phyloP scores from a whole-genome alignment of 805 yeast genomes.

The Zygosaccharomyces bisporus region DNA sequence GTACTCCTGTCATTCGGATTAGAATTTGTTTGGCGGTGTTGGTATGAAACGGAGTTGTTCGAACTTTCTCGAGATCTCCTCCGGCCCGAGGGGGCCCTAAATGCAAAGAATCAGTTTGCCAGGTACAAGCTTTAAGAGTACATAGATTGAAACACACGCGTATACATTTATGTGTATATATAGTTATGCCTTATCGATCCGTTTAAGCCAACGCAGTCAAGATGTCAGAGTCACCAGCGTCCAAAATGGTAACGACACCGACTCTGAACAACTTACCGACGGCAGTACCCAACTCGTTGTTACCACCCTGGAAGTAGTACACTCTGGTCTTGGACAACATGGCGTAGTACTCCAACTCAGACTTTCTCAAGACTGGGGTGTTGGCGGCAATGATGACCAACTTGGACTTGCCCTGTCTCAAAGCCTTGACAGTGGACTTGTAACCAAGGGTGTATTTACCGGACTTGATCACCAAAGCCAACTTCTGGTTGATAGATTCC shows the following conservation, averaged over 20 bases:
- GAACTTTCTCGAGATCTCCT: not conserved
- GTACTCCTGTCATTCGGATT: not conserved
- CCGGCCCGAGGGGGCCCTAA: not conserved
- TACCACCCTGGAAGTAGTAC: constrained; percentile 99
- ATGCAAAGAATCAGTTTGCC: constrained; percentile 1
- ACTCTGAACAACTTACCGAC: constrained; percentile 99
- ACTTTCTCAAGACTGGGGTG: constrained; percentile 99
- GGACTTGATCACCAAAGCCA: constrained; percentile 96
- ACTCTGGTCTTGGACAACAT: constrained; percentile 96
- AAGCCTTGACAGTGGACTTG: constrained; percentile 97
- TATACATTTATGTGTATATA: constrained; percentile 1
- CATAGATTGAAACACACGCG: not conserved
- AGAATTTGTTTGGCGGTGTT: not conserved
- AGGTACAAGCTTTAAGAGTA: not conserved
- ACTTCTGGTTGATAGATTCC: constrained; percentile 96
- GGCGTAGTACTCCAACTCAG: constrained; percentile 99
- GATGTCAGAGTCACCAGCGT: constrained; percentile 99
- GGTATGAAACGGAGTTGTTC: not conserved
- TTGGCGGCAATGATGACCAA: constrained; percentile 96
- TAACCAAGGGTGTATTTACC: constrained; percentile 99
- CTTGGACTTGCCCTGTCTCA: constrained; percentile 99
- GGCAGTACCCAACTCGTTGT: constrained; percentile 99
- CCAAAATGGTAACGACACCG: constrained; percentile 92
- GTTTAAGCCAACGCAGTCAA: constrained; percentile 56
- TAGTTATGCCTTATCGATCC: constrained; percentile 2